Conservation (phyloP, 2,329 filamentous ascomycete genomes). For the Rachicladosporium sp. region DNA sequence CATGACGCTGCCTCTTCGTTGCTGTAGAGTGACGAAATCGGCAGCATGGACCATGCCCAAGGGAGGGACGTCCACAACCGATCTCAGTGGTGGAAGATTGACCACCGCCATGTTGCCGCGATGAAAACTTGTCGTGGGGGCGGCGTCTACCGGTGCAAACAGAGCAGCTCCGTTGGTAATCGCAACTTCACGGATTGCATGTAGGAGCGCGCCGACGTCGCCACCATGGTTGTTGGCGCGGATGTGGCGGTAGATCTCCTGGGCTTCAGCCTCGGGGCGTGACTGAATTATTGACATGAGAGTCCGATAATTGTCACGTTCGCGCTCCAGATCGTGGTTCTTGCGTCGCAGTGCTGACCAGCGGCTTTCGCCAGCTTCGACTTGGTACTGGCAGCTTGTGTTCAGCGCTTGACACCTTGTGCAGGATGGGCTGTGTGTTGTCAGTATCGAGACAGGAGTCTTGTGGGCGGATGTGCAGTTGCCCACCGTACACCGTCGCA, state of each 20-base stretch:
- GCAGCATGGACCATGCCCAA: no score
- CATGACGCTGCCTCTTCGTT: no score
- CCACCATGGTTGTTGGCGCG: constrained; percentile 13
- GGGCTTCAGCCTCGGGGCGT: constrained; percentile 17
- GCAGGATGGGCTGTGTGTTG: constrained; percentile 15
- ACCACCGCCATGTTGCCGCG: no score
- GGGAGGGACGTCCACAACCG: no score
- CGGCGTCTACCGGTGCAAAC: no score
- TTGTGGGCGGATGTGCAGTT: no score
- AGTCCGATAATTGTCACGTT: constrained; percentile 19
- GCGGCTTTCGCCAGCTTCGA: constrained; percentile 22
- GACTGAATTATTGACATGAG: constrained; percentile 16
- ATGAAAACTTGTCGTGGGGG: no score
- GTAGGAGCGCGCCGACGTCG: constrained; percentile 2
- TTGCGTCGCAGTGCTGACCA: constrained; percentile 22
- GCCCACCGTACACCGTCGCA: no score
- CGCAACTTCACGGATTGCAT: not conserved
- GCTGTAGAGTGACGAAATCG: no score
- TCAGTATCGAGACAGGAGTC: not conserved
- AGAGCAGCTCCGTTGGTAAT: no score
- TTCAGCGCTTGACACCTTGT: constrained; percentile 17
- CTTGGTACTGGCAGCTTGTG: constrained; percentile 22
- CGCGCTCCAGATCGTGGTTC: constrained; percentile 19
- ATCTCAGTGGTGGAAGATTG: no score
- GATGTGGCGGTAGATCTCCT: constrained; percentile 19